A percentile compares a stretch with the other conserved stretches of the same genome.
Evolutionary conservation across 345 rosid genomes (phyloP).

Genomic region (Clarkia xantiana): DNA sequence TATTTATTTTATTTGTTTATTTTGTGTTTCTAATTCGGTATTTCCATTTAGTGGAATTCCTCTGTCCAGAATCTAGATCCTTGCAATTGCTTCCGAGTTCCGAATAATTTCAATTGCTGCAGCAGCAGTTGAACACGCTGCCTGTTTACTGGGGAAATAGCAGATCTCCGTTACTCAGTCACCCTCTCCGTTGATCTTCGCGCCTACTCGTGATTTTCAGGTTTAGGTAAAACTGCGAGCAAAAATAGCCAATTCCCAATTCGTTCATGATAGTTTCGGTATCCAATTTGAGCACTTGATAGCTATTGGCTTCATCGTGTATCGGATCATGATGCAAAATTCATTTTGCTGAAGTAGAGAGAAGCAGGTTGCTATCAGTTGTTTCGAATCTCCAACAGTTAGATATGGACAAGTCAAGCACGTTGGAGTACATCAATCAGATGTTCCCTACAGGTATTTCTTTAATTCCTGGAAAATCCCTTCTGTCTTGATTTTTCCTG

Average conservation of each 20-base stretch:
- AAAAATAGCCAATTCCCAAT: background rate
- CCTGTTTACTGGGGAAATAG: too few relatives aligned
- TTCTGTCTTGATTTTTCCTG: background rate
- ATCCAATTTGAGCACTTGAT: too few relatives aligned
- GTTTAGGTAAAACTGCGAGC: background rate
- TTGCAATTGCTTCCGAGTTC: background rate
- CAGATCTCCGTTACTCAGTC: background rate
- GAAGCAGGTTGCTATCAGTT: background rate
- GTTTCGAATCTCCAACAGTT: background rate
- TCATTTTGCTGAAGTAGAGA: background rate
- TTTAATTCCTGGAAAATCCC: background rate
- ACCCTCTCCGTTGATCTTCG: background rate
- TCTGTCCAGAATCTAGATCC: background rate
- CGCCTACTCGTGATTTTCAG: background rate
- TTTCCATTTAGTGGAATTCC: slow-evolving; percentile 2
- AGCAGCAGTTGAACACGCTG: too few relatives aligned
- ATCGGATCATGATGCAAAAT: background rate
- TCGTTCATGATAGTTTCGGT: too few relatives aligned
- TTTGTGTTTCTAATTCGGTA: too few relatives aligned
- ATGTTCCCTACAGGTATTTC: slow-evolving; percentile 89
- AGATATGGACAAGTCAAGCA: slow-evolving; percentile 84
- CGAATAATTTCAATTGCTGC: background rate
- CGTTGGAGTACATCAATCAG: slow-evolving; percentile 93
- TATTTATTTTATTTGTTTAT: too few relatives aligned
- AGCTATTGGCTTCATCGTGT: background rate